A percentile compares a stretch with the other conserved stretches of the same genome.
These are phyloP conservation scores for Colletotrichum brevisporum DNA, from an alignment of 2,329 filamentous ascomycete genomes.

Conservation along the genomic window DNA sequence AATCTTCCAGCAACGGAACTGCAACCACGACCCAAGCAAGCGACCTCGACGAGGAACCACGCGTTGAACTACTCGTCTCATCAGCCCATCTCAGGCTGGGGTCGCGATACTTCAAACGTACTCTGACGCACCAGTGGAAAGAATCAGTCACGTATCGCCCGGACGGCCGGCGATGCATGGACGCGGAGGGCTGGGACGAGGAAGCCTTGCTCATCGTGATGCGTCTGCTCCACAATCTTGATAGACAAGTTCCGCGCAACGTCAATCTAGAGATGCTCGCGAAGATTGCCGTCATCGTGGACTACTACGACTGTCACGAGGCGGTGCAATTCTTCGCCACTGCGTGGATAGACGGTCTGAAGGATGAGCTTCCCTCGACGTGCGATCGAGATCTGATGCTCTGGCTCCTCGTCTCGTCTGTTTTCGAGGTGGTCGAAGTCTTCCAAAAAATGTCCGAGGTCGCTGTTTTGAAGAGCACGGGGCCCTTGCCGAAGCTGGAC, in stretches of 20 bases:
- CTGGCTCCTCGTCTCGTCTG: slow-evolving; percentile 38
- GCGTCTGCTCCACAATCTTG: slow-evolving; percentile 47
- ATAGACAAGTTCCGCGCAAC: slow-evolving; percentile 41
- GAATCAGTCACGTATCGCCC: too few species aligned
- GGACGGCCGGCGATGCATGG: slow-evolving; percentile 25
- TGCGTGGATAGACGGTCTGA: slow-evolving; percentile 37
- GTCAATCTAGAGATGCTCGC: slow-evolving; percentile 45
- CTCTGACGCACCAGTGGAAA: too few species aligned
- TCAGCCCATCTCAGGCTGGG: too few species aligned
- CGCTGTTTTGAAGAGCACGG: slow-evolving; percentile 14
- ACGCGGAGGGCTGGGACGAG: slow-evolving; percentile 46
- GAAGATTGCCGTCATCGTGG: slow-evolving; percentile 47
- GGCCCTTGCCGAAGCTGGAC: not conserved
- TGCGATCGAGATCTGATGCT: slow-evolving; percentile 33
- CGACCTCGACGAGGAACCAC: too few species aligned
- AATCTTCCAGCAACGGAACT: too few species aligned
- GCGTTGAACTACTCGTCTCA: too few species aligned
- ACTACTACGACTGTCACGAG: slow-evolving; percentile 50
- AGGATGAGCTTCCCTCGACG: not conserved
- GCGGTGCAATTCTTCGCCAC: slow-evolving; percentile 36
- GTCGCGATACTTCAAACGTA: too few species aligned
- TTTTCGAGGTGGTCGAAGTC: slow-evolving; percentile 36
- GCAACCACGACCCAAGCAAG: too few species aligned
- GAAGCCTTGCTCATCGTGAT: slow-evolving; percentile 48
- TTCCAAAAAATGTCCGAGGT: slow-evolving; percentile 34